phyloP scores from a whole-genome alignment of 1,139 yeast species.

The Debaryomyces nepalensis region DNA sequence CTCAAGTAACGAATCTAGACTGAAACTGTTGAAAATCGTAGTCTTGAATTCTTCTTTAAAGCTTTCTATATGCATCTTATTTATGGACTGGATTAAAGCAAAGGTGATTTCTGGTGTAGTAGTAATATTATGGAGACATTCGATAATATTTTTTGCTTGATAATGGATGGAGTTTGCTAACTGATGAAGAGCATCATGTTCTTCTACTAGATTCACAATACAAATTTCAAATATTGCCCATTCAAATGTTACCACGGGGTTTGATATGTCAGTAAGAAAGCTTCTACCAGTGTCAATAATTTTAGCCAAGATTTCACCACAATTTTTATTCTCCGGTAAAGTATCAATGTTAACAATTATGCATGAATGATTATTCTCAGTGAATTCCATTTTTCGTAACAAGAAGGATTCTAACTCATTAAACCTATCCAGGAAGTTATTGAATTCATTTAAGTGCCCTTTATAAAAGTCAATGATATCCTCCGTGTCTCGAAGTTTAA shows the following conservation, averaged over 20 bases:
- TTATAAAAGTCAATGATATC: slow-evolving; percentile 1
- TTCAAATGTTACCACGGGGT: slow-evolving; percentile 14
- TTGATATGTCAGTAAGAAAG: not conserved
- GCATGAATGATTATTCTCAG: not conserved
- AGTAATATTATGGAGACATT: slow-evolving; percentile 11
- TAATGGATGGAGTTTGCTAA: slow-evolving; percentile 16
- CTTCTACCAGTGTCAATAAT: slow-evolving; percentile 10
- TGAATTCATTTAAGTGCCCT: slow-evolving; percentile 14
- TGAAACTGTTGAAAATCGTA: slow-evolving; percentile 2
- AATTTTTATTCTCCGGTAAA: slow-evolving; percentile 9
- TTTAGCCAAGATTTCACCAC: slow-evolving; percentile 10
- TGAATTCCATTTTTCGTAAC: not conserved
- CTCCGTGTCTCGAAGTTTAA: not conserved
- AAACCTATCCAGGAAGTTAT: slow-evolving; percentile 12
- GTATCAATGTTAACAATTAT: slow-evolving; percentile 2
- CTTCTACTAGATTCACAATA: slow-evolving; percentile 13
- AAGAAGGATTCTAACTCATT: slow-evolving; percentile 10
- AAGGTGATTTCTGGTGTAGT: slow-evolving; percentile 3
- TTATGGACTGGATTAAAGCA: too few relatives aligned
- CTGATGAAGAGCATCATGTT: slow-evolving; percentile 12
- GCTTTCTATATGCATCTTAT: too few relatives aligned
- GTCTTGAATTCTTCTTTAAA: too few relatives aligned
- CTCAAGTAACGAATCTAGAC: slow-evolving; percentile 3
- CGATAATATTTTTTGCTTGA: slow-evolving; percentile 16
- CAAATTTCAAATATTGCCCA: slow-evolving; percentile 19